Evolutionary conservation across 495 filamentous ascomycete species (phyloP).

Genomic region (Aeminium ludgeri): DNA sequence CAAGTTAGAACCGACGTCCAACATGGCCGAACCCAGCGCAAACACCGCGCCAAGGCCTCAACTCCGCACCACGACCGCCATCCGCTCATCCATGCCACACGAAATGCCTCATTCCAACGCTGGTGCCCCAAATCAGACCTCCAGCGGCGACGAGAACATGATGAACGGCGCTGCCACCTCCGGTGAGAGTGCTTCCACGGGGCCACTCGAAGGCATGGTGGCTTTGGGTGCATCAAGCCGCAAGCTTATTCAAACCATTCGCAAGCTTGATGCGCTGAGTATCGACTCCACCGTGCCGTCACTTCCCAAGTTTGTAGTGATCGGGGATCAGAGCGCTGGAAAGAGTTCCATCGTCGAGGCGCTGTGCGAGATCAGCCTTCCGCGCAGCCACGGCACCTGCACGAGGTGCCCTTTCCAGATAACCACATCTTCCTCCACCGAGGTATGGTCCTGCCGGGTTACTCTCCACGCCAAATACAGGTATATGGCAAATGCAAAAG

Average conservation of each 20-base stretch:
- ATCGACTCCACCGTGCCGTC: constrained; percentile 30
- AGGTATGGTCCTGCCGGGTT: constrained; percentile 44
- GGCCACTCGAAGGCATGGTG: neutral
- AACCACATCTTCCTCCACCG: constrained; percentile 37
- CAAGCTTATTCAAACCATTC: constrained; percentile 17
- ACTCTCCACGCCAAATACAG: constrained; percentile 34
- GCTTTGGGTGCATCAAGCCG: neutral
- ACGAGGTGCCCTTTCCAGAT: constrained; percentile 68
- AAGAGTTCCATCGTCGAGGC: constrained; percentile 70
- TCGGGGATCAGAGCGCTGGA: constrained; percentile 67
- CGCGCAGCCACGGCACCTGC: constrained; percentile 50
- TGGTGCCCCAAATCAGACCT: neutral
- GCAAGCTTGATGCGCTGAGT: constrained; percentile 18
- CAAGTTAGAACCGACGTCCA: too few relatives aligned
- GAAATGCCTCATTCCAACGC: too few relatives aligned
- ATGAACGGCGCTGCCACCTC: neutral
- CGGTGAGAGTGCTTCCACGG: neutral
- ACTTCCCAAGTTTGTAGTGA: constrained; percentile 58
- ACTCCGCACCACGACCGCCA: too few relatives aligned
- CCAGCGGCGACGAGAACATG: neutral
- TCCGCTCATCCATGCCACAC: too few relatives aligned
- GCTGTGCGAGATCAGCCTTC: constrained; percentile 60
- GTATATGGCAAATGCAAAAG: constrained; percentile 15
- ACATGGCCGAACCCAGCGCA: too few relatives aligned
- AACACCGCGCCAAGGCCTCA: too few relatives aligned